phyloP scores from a whole-genome alignment of 306 rosid genomes.

The Lagenaria siceraria region DNA sequence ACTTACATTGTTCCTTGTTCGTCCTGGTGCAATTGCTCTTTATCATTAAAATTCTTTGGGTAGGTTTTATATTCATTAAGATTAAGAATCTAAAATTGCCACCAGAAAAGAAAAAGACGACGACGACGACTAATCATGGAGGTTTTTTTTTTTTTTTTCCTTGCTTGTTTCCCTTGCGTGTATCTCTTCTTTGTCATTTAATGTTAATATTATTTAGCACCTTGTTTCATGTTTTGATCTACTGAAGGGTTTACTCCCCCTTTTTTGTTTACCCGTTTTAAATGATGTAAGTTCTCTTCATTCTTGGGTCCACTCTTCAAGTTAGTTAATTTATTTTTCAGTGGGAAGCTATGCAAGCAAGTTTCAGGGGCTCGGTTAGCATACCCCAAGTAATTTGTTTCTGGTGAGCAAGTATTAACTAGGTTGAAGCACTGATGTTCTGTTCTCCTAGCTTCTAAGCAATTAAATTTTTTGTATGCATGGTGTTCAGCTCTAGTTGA shows the following conservation, averaged over 20 bases:
- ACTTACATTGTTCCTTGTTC: not conserved
- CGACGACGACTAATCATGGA: not conserved
- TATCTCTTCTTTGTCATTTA: not conserved
- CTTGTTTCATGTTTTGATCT: slow-evolving; percentile 2
- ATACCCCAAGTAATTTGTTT: slow-evolving; percentile 7
- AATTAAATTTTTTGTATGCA: not conserved
- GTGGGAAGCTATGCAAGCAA: slow-evolving; percentile 10
- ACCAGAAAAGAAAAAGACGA: not conserved
- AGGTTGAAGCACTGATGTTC: slow-evolving; percentile 1
- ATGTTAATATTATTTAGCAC: not conserved
- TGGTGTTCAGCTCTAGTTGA: not conserved
- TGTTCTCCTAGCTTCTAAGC: not conserved
- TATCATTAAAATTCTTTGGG: not conserved
- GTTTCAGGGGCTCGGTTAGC: slow-evolving; percentile 8
- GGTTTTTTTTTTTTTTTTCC: not conserved
- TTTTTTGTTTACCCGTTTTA: not conserved
- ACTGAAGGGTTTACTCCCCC: not conserved
- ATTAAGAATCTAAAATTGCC: not conserved
- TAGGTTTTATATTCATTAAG: not conserved
- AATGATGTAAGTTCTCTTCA: not conserved
- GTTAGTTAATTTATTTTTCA: slow-evolving; percentile 7
- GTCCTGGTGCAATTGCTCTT: not conserved
- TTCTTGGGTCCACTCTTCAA: not conserved
- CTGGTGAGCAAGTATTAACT: slow-evolving; percentile 6
- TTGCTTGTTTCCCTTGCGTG: not conserved